phyloP scores from a whole-genome alignment of 176 grass and related monocot genomes.

The Oryza glaberrima region DNA sequence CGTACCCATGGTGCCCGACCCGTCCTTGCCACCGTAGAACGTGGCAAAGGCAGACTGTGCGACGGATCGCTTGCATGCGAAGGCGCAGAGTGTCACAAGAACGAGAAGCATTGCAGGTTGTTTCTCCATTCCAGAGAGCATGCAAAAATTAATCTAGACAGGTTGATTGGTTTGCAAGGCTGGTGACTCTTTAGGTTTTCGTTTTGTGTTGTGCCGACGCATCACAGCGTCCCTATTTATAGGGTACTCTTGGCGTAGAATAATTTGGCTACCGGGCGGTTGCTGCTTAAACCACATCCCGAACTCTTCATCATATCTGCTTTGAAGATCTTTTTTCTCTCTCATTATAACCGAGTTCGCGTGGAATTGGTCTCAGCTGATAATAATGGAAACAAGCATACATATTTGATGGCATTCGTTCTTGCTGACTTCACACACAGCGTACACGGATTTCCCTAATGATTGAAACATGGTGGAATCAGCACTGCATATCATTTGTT shows the following conservation, averaged over 20 bases:
- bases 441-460: neutral
- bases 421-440: neutral
- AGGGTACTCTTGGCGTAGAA: neutral
- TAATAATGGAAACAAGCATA: neutral
- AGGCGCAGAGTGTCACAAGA: neutral
- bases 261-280: neutral
- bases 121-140: neutral
- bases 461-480: neutral
- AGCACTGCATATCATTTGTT: neutral
- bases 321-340: neutral
- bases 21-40: conserved; percentile 17
- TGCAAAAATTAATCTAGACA: neutral
- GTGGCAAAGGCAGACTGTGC: conserved; percentile 20
- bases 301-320: too few relatives aligned
- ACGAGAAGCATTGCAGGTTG: neutral
- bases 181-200: neutral
- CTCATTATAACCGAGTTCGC: too few relatives aligned
- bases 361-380: neutral
- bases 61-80: neutral
- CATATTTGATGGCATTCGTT: neutral
- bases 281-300: neutral
- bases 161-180: neutral
- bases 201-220: neutral
- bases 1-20: neutral
- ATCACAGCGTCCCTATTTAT: neutral